Conservation (phyloP, 2,329 filamentous ascomycete genomes). For the Catunica adiposa region DNA sequence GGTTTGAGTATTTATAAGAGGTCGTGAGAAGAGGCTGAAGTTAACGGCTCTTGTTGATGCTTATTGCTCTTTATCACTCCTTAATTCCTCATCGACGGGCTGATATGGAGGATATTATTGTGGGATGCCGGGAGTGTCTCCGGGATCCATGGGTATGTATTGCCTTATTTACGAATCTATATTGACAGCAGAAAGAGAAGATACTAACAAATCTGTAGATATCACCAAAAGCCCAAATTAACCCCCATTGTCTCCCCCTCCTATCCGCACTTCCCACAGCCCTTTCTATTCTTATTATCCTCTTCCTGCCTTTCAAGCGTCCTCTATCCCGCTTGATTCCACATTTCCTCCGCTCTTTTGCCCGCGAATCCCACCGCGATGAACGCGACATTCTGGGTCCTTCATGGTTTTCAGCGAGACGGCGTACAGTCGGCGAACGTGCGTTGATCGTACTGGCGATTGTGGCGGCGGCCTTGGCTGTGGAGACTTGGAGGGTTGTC, state of each 20-base stretch:
- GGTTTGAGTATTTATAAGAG: too few relatives aligned
- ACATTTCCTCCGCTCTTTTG: constrained; percentile 1
- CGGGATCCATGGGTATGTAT: not conserved
- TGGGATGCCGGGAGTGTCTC: not conserved
- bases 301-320: not conserved
- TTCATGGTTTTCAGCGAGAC: not conserved
- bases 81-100: not conserved
- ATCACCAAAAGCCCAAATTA: constrained; percentile 1
- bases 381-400: not conserved
- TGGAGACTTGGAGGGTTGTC: not conserved
- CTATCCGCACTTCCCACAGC: constrained; percentile 2
- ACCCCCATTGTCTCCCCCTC: constrained; percentile 3
- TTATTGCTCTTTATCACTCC: not conserved
- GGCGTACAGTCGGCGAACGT: not conserved
- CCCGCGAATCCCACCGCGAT: not conserved
- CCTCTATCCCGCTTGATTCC: constrained; percentile 1
- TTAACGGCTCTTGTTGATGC: not conserved
- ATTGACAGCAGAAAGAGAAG: not conserved
- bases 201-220: constrained; percentile 2
- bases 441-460: not conserved
- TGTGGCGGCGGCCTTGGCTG: not conserved
- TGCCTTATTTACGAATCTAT: not conserved
- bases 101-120: not conserved
- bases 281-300: not conserved
- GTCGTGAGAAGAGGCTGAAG: too few relatives aligned